Conservation (phyloP, 768 basidiomycete species). For the Pulveroboletus sp. region DNA sequence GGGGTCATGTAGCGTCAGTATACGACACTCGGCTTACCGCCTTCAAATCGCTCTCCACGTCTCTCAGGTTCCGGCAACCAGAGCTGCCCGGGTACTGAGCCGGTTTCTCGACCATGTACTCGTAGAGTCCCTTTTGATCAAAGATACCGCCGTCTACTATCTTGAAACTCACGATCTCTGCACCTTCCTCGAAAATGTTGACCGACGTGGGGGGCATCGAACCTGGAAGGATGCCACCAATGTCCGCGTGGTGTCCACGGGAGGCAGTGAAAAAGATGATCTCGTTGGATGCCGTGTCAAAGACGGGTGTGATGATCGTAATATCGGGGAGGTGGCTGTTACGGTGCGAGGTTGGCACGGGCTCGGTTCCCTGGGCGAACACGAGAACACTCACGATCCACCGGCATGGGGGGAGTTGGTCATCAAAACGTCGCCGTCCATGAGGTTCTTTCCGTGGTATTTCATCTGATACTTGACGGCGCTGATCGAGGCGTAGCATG, state of each 20-base stretch:
- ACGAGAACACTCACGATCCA: slow-evolving; percentile 61
- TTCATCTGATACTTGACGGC: slow-evolving; percentile 90
- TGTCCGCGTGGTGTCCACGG: slow-evolving; percentile 91
- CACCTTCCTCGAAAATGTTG: slow-evolving; percentile 91
- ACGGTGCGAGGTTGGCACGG: neutral
- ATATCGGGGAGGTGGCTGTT: slow-evolving; percentile 76
- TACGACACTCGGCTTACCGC: slow-evolving; percentile 50
- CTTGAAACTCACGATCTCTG: slow-evolving; percentile 87
- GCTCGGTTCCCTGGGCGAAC: slow-evolving; percentile 1
- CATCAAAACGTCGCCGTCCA: slow-evolving; percentile 91
- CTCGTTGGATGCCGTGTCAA: slow-evolving; percentile 54
- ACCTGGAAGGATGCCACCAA: slow-evolving; percentile 87
- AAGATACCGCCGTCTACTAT: slow-evolving; percentile 81
- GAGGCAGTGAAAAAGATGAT: slow-evolving; percentile 94
- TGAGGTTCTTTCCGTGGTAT: slow-evolving; percentile 60
- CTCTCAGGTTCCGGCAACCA: slow-evolving; percentile 80
- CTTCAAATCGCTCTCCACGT: slow-evolving; percentile 89
- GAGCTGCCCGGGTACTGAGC: slow-evolving; percentile 79
- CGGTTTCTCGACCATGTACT: slow-evolving; percentile 80
- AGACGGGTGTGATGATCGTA: slow-evolving; percentile 92
- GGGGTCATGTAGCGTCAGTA: neutral
- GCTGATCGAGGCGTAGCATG: slow-evolving; percentile 32
- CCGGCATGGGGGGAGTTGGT: slow-evolving; percentile 88
- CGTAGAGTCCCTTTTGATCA: slow-evolving; percentile 65
- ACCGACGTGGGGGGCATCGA: slow-evolving; percentile 95